Evolutionary conservation across 805 yeast species (phyloP).

Genomic region (Candida xiaguanensis): DNA sequence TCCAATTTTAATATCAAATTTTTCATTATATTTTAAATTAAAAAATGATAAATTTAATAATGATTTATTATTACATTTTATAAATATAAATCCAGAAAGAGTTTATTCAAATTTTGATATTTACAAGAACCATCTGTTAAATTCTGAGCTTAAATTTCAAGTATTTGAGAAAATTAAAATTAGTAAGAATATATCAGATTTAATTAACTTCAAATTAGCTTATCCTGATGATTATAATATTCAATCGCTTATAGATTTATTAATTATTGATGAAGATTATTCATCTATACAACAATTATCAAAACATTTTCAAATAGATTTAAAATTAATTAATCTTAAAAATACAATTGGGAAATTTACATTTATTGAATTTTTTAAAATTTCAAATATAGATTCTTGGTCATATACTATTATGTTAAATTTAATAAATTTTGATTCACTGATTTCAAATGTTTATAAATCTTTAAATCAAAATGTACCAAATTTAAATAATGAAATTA

Average conservation of each 20-base stretch:
- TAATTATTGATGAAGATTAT: constrained; percentile 3
- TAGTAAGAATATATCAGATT: neutral
- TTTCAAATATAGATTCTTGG: constrained; percentile 13
- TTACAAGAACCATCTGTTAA: constrained; percentile 13
- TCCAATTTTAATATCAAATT: constrained; percentile 15
- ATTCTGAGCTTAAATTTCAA: neutral
- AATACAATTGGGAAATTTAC: constrained; percentile 4
- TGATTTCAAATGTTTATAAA: neutral
- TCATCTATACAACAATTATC: neutral
- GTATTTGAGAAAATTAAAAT: neutral
- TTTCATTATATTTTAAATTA: constrained; percentile 26
- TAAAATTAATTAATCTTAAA: neutral
- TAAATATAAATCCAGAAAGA: constrained; percentile 50
- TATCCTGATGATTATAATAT: too few species aligned
- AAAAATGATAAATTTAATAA: constrained; percentile 15
- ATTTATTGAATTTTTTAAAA: constrained; percentile 12
- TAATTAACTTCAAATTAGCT: too few species aligned
- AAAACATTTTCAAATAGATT: neutral
- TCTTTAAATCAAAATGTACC: neutral
- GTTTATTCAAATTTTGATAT: constrained; percentile 49
- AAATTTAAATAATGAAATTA: neutral
- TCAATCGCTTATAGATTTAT: neutral
- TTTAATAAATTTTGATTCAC: constrained; percentile 3
- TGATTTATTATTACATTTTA: constrained; percentile 20
- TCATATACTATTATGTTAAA: constrained; percentile 9